Evolutionary conservation across 1,284 basidiomycete species (phyloP), one percentile per base, ranked within the genome.

Genomic region (Ganoderma multipileum): DNA sequence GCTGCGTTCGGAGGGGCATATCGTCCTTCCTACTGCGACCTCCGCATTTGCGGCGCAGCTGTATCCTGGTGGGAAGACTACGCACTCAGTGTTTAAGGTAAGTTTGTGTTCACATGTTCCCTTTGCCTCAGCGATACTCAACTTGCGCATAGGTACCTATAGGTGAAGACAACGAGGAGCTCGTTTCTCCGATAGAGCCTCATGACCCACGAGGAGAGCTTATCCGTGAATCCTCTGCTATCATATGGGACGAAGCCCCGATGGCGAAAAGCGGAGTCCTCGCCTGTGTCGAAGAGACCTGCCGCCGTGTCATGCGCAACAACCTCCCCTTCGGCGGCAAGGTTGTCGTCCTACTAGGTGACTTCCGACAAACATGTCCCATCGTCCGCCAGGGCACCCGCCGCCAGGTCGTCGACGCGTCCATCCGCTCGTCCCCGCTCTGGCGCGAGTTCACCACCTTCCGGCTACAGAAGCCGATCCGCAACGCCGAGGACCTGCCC

Each of bases 231-330:
- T 74, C 80, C 0, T 66, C 73, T 0, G 65, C 79, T 9, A 79
- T 82, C 44, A 76, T 81, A 1, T 81, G 80, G 79, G 83, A 84
- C 65, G 80, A 83, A 68, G 79, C 79, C 7, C 81, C 82, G 0
- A 83, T 82, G 81, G 79, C 79, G 8, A 82, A 83, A 61, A 72
- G 72, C 14, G 77, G 79, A 0, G 81, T 81, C 1, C 60, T 82
- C 0, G 59, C 70, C 3, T 82, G 82, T 65, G 78, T 83, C n/a
- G 80, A 84, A 14, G 74, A 75, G 63, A 75, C 73, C 12, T 76
- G 47, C 47, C 47, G 47, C 23, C 47, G 47, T 11, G 47, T 50
- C 23, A 50, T 50, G 47, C 47, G 47, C 11, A 50, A 50, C 65
- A 61, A 76, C 61, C 72, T 74, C 12, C 80, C 79, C 0, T 83